Percentiles rank a stretch among this genome's conserved stretches.
Evolutionary conservation across 2,329 filamentous ascomycete genomes (phyloP).

Genomic region (Sclerotinia borealis): DNA sequence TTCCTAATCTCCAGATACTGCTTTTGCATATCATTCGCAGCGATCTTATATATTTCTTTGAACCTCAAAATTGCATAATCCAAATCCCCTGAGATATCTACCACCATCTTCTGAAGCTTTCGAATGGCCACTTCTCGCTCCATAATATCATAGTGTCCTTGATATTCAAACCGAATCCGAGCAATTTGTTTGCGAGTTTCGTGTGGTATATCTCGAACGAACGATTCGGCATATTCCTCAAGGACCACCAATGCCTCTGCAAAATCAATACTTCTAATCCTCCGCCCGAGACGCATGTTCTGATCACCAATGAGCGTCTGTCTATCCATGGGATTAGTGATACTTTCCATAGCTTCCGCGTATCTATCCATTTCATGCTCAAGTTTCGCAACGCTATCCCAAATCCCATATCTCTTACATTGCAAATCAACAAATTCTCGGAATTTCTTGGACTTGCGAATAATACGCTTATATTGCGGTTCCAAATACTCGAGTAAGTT

Average conservation of each 20-base stretch:
- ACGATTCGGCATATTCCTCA: slow-evolving; percentile 2
- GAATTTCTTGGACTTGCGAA: neutral
- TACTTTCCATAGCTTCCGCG: no score
- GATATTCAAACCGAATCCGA: neutral
- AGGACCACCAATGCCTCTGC: neutral
- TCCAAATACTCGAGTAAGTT: slow-evolving; percentile 3
- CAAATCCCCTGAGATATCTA: neutral
- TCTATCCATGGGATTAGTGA: no score
- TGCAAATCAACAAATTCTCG: neutral
- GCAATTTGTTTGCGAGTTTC: neutral
- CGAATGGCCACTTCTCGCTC: neutral
- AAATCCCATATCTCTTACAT: neutral
- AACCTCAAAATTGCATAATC: neutral
- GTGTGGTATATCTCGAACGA: slow-evolving; percentile 5
- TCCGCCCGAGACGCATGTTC: neutral
- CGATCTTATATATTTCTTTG: neutral
- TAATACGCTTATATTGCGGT: slow-evolving; percentile 8
- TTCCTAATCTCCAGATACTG: slow-evolving; percentile 3
- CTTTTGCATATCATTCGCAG: neutral
- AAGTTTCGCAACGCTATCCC: neutral
- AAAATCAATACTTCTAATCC: neutral
- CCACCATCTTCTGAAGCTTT: neutral
- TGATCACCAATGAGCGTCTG: neutral
- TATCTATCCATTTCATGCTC: neutral
- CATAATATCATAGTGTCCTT: neutral